Evolutionary conservation across 257 asterid species (phyloP).

Genomic region (Craterostigma plantagineum): DNA sequence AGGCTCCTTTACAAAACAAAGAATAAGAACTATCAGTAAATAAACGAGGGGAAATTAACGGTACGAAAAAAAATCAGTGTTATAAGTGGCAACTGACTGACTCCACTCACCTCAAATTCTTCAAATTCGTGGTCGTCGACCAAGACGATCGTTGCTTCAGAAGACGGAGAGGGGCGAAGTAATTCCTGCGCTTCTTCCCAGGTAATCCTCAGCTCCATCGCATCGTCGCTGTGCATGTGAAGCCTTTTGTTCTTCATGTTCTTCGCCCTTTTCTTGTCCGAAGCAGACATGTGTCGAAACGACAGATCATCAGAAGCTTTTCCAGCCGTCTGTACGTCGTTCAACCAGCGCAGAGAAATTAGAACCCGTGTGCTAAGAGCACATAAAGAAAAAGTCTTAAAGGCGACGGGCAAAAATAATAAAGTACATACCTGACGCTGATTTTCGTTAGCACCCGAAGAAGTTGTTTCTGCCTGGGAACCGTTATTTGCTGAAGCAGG

Average conservation of each 20-base stretch:
- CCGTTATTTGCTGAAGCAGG: constrained; percentile 24
- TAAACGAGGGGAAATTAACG: neutral
- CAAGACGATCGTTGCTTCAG: constrained; percentile 37
- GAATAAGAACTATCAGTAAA: neutral
- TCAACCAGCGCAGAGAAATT: constrained; percentile 5
- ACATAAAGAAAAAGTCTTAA: constrained; percentile 3
- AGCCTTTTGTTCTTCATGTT: constrained; percentile 85
- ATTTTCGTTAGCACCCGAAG: constrained; percentile 39
- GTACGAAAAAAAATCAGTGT: neutral
- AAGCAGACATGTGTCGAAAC: constrained; percentile 14
- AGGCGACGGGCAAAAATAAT: too few species aligned
- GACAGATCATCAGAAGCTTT: constrained; percentile 34
- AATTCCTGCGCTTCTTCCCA: constrained; percentile 97
- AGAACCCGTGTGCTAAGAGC: neutral
- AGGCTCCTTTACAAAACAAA: constrained; percentile 48
- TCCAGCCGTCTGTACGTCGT: constrained; percentile 33
- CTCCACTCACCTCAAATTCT: constrained; percentile 45
- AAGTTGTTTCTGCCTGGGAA: constrained; percentile 34
- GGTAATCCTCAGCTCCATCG: constrained; percentile 49
- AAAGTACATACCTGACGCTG: constrained; percentile 37
- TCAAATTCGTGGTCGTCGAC: constrained; percentile 67
- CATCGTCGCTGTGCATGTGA: constrained; percentile 69
- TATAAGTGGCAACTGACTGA: neutral
- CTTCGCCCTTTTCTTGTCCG: constrained; percentile 62
- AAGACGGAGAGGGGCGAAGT: constrained; percentile 60